Percentiles rank a stretch among this genome's conserved stretches.
Evolutionary conservation across 495 filamentous ascomycete genomes (phyloP).

Genomic region (Trichoderma reesei): DNA sequence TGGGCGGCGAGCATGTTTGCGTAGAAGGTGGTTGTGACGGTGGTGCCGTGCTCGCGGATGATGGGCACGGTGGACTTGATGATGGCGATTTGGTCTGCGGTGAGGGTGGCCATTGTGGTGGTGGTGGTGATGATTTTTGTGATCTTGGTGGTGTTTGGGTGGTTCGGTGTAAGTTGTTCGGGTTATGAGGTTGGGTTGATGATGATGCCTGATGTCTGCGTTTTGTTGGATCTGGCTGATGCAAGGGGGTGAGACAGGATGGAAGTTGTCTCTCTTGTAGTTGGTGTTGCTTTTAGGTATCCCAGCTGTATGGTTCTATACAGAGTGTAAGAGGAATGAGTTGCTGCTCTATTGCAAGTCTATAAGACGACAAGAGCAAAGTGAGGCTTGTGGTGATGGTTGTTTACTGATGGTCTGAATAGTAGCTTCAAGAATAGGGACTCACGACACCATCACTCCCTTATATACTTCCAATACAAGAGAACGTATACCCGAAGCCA

Average conservation of each 20-base stretch:
- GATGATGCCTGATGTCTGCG: background rate
- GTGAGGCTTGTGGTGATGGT: background rate
- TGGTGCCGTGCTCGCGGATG: slow-evolving; percentile 52
- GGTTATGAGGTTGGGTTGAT: background rate
- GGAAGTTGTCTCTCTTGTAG: no score
- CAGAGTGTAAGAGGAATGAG: background rate
- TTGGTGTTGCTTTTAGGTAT: no score
- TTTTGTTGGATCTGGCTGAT: background rate
- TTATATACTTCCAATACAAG: background rate
- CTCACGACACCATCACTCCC: background rate
- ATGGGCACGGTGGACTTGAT: slow-evolving; percentile 54
- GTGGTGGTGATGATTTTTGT: background rate
- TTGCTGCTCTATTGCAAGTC: background rate
- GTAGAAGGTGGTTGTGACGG: slow-evolving; percentile 62
- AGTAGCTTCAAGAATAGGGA: background rate
- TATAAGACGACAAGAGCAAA: background rate
- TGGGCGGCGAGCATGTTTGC: slow-evolving; percentile 51
- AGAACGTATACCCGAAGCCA: background rate
- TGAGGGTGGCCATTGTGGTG: slow-evolving; percentile 22
- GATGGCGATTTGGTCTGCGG: slow-evolving; percentile 36
- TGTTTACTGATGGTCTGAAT: background rate
- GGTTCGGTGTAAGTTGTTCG: background rate
- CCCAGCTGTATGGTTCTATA: no score
- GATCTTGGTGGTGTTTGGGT: background rate
- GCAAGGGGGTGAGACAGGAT: background rate